A percentile compares a stretch with the other conserved stretches of the same genome.
Conservation (phyloP, 805 yeast species). For the Saccharomycopsis fibuligera region DNA sequence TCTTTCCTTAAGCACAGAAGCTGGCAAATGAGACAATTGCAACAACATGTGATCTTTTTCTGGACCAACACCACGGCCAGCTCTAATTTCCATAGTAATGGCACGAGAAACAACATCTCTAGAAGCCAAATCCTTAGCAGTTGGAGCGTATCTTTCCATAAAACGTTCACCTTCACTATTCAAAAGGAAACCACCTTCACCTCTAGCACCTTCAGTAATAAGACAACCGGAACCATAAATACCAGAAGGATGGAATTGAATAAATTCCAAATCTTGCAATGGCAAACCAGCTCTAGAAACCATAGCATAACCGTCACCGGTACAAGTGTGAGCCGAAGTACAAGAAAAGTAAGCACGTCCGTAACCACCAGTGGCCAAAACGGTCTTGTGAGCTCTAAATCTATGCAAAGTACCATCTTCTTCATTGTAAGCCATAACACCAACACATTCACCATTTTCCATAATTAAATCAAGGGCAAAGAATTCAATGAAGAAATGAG, state of each 20-base stretch:
- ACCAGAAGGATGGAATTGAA: conserved; percentile 99
- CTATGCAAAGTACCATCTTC: conserved; percentile 98
- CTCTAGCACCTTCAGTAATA: conserved; percentile 99
- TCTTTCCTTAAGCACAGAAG: conserved; percentile 87
- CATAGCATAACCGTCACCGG: conserved; percentile 99
- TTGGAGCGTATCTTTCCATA: conserved; percentile 99
- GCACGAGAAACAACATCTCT: conserved; percentile 98
- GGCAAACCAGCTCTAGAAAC: conserved; percentile 98
- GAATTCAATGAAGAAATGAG: conserved; percentile 96
- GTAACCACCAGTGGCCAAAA: conserved; percentile 97
- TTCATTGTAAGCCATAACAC: conserved; percentile 95
- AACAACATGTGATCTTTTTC: conserved; percentile 90
- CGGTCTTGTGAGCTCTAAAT: conserved; percentile 94
- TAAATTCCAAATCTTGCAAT: conserved; percentile 92
- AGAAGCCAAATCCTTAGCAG: conserved; percentile 96
- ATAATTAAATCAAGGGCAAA: conserved; percentile 91
- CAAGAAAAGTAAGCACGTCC: conserved; percentile 98
- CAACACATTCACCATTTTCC: conserved; percentile 94
- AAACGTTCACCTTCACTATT: conserved; percentile 98
- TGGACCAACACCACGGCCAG: conserved; percentile 98
- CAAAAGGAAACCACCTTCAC: conserved; percentile 97
- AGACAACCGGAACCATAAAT: conserved; percentile 98
- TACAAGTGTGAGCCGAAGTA: conserved; percentile 99
- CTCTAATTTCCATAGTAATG: conserved; percentile 96
- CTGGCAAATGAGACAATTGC: conserved; percentile 91